Percentiles rank a stretch among this genome's conserved stretches.
phyloP scores from a whole-genome alignment of 2,329 filamentous ascomycete species.

The Xylariomycetidae sp. region DNA sequence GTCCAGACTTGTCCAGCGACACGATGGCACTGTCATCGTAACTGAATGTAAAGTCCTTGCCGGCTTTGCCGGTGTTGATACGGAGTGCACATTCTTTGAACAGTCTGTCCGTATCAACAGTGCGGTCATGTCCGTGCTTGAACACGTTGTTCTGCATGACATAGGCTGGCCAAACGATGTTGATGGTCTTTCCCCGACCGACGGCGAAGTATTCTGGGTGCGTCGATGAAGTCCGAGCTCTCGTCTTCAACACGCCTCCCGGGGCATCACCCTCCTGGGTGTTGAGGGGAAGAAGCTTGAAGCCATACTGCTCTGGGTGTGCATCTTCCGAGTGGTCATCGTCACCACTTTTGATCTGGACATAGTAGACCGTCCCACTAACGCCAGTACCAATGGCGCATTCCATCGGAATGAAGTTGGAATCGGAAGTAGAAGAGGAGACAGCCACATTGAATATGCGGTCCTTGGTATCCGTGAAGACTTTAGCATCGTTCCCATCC shows the following conservation, averaged over 20 bases:
- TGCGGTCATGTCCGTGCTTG: slow-evolving; percentile 57
- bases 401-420: slow-evolving; percentile 58
- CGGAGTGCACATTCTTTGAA: slow-evolving; percentile 82
- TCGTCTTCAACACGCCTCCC: slow-evolving; percentile 89
- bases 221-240: slow-evolving; percentile 80
- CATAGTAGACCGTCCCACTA: slow-evolving; percentile 96
- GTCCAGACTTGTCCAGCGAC: slow-evolving; percentile 92
- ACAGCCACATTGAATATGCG: slow-evolving; percentile 92
- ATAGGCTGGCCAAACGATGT: slow-evolving; percentile 69
- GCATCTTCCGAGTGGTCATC: slow-evolving; percentile 75
- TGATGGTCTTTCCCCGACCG: slow-evolving; percentile 91
- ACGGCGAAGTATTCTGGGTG: slow-evolving; percentile 95
- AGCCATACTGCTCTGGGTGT: slow-evolving; percentile 76
- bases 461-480: slow-evolving; percentile 87
- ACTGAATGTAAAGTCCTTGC: slow-evolving; percentile 97
- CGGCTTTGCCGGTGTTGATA: slow-evolving; percentile 95
- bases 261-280: slow-evolving; percentile 85
- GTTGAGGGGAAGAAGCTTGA: slow-evolving; percentile 81
- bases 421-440: slow-evolving; percentile 59
- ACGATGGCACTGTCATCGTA: slow-evolving; percentile 93
- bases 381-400: slow-evolving; percentile 88
- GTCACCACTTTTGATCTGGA: slow-evolving; percentile 67
- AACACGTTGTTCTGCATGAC: slow-evolving; percentile 58
- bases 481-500: slow-evolving; percentile 82
- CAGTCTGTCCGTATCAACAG: slow-evolving; percentile 83